Base-by-base conservation (phyloP, 495 filamentous ascomycete species). In the Aeminium ludgeri region DNA sequence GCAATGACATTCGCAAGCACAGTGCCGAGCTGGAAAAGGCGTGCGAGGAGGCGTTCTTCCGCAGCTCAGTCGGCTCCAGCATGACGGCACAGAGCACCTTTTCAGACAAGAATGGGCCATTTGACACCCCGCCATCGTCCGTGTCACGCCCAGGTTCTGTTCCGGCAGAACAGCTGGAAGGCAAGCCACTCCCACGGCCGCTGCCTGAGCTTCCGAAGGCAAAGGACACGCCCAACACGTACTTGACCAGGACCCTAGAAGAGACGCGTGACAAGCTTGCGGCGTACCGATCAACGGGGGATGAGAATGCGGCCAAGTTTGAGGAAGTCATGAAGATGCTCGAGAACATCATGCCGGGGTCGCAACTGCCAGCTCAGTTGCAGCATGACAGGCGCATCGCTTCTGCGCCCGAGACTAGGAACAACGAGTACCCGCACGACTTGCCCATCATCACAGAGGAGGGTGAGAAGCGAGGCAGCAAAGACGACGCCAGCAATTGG, bases 21-120 rank as follows among this genome's bases (percentile, higher is more conserved):
- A 80, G 76, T 17, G 65, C 66, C 19, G 76, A 80, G 45, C 66
- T 80, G 13, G 70, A 71, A 43, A 70, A 73, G 46, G 69, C 76
- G n/a, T 78, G 74, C 48, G 76, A 80, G 45, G 82, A 85, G 48
- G 85, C 85, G 0, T 95, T 94, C 59, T 84, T 82, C 48, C 70
- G 75, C 18, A 75, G 72, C 27, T 76, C 76, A 0, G 53, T 79
- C 0, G 62, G 68, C 1, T 72, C 64, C 44, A 59, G 53, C 45
- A 31, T 51, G 20, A 54, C 45, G 6, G 59, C 64, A 7, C 59
- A 31, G 27, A 40, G 42, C n/a, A 41, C 65, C 2, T 59, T 57
- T 7, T 67, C 62, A 16, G 65, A 61, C 20, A 64, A 53, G 23
- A 53, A 47, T n/a, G 58, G 23, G 25, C 52, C 58, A 23, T 56